phyloP scores from a whole-genome alignment of 2,329 filamentous ascomycete genomes.

The Sporothrix mexicana region DNA sequence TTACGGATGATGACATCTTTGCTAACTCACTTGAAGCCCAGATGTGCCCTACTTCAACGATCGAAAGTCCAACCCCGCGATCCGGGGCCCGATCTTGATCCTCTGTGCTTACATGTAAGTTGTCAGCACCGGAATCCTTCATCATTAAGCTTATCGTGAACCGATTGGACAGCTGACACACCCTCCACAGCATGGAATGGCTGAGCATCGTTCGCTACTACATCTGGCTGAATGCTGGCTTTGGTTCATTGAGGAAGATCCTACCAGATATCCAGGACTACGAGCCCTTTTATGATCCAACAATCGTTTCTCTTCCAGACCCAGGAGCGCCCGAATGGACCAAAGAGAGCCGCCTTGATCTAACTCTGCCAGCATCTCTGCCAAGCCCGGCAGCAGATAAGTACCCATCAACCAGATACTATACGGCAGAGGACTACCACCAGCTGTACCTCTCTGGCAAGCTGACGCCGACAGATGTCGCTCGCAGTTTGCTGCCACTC shows the following conservation, averaged over 20 bases:
- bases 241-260: conserved; percentile 61
- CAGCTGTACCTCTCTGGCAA: conserved; percentile 52
- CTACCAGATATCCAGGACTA: conserved; percentile 57
- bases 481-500: conserved; percentile 52
- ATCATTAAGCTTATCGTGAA: no score
- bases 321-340: conserved; percentile 50
- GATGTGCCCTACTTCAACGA: conserved; percentile 53
- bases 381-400: conserved; percentile 43
- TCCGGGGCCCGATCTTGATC: conserved; percentile 61
- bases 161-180: not conserved
- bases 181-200: conserved; percentile 55
- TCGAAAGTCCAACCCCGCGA: conserved; percentile 60
- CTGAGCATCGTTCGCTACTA: conserved; percentile 59
- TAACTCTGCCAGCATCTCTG: conserved; percentile 31
- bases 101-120: conserved; percentile 62
- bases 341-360: conserved; percentile 38
- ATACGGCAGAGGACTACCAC: conserved; percentile 54
- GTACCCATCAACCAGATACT: conserved; percentile 47
- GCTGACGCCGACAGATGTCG: conserved; percentile 55
- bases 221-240: conserved; percentile 70
- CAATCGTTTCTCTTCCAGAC: conserved; percentile 50
- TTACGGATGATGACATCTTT: not conserved
- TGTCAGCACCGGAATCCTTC: no score
- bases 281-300: conserved; percentile 55
- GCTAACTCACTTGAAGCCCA: conserved; percentile 41